phyloP scores from a whole-genome alignment of 1,284 basidiomycete genomes.

The Ganoderma boninense region DNA sequence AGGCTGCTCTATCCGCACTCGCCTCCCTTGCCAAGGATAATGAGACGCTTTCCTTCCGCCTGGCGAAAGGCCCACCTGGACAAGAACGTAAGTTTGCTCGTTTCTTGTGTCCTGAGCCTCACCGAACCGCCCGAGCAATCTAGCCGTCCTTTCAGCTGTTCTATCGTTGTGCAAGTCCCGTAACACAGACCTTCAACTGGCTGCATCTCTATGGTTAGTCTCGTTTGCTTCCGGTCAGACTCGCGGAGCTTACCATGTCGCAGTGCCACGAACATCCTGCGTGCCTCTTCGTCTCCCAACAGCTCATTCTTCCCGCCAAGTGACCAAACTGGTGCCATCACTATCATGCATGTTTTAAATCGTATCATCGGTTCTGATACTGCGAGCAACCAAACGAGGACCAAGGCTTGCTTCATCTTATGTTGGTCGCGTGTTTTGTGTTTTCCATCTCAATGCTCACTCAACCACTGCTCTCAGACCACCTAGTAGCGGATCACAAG shows the following conservation, averaged over 20 bases:
- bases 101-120: not conserved
- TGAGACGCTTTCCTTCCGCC: slow-evolving; percentile 53
- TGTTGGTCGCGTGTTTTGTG: slow-evolving; percentile 42
- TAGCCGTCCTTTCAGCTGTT: slow-evolving; percentile 47
- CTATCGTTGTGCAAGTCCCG: slow-evolving; percentile 63
- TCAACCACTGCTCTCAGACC: slow-evolving; percentile 51
- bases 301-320: slow-evolving; percentile 27
- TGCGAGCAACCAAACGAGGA: slow-evolving; percentile 53
- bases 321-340: slow-evolving; percentile 57
- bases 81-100: slow-evolving; percentile 43
- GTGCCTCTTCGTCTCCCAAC: slow-evolving; percentile 44
- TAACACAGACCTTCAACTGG: slow-evolving; percentile 65
- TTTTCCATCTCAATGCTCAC: not conserved
- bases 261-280: slow-evolving; percentile 67
- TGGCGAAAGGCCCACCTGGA: slow-evolving; percentile 53
- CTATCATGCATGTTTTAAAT: slow-evolving; percentile 70
- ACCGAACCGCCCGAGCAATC: not conserved
- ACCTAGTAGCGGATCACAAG: slow-evolving; percentile 76
- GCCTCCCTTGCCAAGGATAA: slow-evolving; percentile 78
- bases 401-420: slow-evolving; percentile 76
- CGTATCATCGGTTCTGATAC: slow-evolving; percentile 56
- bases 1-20: slow-evolving; percentile 75
- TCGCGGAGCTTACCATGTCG: not conserved
- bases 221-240: slow-evolving; percentile 23
- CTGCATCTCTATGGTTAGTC: slow-evolving; percentile 70